Conservation (phyloP, 371 early-diverging fungal species). For the Synchytrium microbalum region DNA sequence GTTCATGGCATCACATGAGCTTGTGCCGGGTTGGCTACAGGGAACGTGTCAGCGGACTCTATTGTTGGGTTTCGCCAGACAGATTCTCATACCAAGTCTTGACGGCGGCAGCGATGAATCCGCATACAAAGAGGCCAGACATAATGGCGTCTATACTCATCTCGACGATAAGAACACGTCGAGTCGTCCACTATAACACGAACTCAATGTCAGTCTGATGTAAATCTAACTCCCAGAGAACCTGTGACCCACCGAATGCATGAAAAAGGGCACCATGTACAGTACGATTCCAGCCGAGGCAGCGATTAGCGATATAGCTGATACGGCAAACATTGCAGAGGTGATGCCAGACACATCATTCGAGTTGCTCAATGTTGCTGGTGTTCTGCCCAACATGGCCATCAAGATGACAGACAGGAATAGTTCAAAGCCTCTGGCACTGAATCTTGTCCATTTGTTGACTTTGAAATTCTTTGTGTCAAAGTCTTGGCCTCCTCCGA, state of each 20-base stretch:
- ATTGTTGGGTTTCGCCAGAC: too few species aligned
- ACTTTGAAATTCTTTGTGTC: conserved; percentile 1
- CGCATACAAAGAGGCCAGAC: neutral
- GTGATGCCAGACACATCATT: neutral
- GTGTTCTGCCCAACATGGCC: neutral
- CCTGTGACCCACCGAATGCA: neutral
- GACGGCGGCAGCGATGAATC: neutral
- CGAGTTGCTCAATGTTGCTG: neutral
- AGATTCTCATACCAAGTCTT: too few species aligned
- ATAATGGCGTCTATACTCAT: neutral
- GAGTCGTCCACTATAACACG: neutral
- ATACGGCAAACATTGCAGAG: neutral
- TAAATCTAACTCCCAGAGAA: too few species aligned
- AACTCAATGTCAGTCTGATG: neutral
- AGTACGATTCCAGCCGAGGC: neutral
- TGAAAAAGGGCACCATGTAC: neutral
- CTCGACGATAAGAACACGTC: neutral
- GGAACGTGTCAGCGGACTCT: too few species aligned
- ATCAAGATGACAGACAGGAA: neutral
- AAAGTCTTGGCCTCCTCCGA: too few species aligned
- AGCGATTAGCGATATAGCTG: neutral
- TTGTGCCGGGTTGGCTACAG: too few species aligned
- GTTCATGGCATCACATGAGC: neutral
- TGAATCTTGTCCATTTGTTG: neutral
- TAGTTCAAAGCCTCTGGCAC: neutral